Evolutionary conservation across 805 yeast genomes (phyloP).

Genomic region (Saccharomycopsis fibuligera): DNA sequence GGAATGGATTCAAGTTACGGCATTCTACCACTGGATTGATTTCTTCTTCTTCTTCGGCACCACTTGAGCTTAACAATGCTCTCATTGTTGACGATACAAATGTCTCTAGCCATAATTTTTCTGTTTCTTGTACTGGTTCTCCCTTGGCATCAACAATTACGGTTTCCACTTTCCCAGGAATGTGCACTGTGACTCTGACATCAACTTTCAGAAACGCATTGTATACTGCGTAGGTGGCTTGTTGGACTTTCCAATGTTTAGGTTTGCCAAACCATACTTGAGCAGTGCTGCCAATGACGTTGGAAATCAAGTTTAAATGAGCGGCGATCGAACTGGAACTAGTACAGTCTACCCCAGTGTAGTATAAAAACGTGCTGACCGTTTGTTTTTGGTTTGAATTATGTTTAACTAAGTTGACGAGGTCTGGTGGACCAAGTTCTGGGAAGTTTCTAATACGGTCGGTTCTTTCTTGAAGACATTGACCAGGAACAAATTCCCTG

Average conservation of each 20-base stretch:
- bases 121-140: constrained; percentile 45
- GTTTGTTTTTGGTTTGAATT: constrained; percentile 37
- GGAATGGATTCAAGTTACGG: constrained; percentile 73
- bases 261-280: constrained; percentile 80
- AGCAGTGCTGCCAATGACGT: constrained; percentile 47
- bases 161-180: constrained; percentile 69
- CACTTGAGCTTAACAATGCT: constrained; percentile 44
- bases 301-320: constrained; percentile 60
- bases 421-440: constrained; percentile 71
- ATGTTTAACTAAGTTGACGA: constrained; percentile 40
- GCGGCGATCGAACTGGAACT: constrained; percentile 76
- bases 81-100: constrained; percentile 63
- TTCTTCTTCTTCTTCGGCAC: constrained; percentile 74
- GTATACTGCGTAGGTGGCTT: constrained; percentile 62
- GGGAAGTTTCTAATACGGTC: constrained; percentile 49
- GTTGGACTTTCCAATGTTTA: constrained; percentile 63
- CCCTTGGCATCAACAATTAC: constrained; percentile 44
- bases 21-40: constrained; percentile 72
- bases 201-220: constrained; percentile 59
- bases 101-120: constrained; percentile 49
- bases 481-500: constrained; percentile 51
- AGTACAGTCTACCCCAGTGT: constrained; percentile 70
- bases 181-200: constrained; percentile 62
- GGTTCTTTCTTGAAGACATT: constrained; percentile 59
- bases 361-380: constrained; percentile 67